These are phyloP conservation scores for Vinca minor DNA, from an alignment of 257 asterid genomes.

Conservation along the genomic window DNA sequence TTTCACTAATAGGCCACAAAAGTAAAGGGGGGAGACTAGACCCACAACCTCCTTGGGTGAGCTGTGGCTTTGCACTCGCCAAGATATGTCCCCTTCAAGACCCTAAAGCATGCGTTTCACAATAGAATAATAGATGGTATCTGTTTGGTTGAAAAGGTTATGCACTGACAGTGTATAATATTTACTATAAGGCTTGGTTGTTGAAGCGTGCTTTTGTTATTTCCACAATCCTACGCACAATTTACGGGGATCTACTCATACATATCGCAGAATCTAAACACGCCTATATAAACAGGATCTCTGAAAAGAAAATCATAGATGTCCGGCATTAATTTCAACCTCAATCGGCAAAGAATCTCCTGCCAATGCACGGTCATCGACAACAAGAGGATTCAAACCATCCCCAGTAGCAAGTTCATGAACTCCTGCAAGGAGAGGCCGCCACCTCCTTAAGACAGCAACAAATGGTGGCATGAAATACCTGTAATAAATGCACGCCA, in stretches of 20 bases:
- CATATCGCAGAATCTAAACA: not conserved
- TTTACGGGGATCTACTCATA: not conserved
- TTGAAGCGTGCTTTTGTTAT: too few relatives aligned
- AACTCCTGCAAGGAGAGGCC: slow-evolving; percentile 96
- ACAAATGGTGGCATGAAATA: slow-evolving; percentile 97
- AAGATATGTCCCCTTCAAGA: not conserved
- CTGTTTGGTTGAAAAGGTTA: not conserved
- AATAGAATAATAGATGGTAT: not conserved
- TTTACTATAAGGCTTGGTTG: too few relatives aligned
- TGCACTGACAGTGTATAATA: not conserved
- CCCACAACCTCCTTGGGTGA: not conserved
- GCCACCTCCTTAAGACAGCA: slow-evolving; percentile 93
- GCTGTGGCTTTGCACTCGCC: not conserved
- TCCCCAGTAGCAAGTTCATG: slow-evolving; percentile 89
- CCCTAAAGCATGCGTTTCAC: not conserved
- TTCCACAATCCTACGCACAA: not conserved
- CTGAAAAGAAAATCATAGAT: slow-evolving; percentile 5
- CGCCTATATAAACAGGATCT: not conserved
- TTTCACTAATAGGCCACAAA: not conserved
- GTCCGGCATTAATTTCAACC: slow-evolving; percentile 33
- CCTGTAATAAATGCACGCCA: slow-evolving; percentile 37
- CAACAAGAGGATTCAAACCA: slow-evolving; percentile 89
- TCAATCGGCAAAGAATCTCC: slow-evolving; percentile 94
- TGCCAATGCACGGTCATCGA: slow-evolving; percentile 90
- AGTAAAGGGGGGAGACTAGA: not conserved